Base-by-base conservation (phyloP, 2,329 filamentous ascomycete species). In the Myriangium duriaei region DNA sequence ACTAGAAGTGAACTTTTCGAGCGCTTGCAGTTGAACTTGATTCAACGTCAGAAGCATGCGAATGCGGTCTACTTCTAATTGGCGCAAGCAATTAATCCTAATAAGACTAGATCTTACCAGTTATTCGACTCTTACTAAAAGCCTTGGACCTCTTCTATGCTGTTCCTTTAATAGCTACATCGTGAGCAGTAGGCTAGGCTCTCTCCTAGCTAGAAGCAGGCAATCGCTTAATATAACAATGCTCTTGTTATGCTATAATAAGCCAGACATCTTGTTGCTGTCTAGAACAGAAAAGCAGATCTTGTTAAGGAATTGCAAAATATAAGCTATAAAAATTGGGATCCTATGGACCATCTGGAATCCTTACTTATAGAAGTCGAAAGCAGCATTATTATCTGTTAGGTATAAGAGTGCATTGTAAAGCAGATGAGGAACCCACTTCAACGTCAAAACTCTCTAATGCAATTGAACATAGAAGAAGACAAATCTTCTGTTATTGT, bases 401-500 rank as follows among this genome's bases (percentile, higher is more conserved):
- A 61, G 0, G 65, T 72, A 0, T 77, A 84, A 48, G 61, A 67
- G 2, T 50, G 68, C 2, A 73, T 84, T 34, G 72, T 76, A 0
- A 32, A 40, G 0, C 49, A 67, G 13, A 82, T 84, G 71, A 67
- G 63, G 2, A 34, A 47, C 0, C 49, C 49, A 2, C 38, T 40
- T 2, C 35, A 45, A 6, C 36, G 19, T 4, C 3, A 32, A 0
- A 60, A 58, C 28, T 42, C 48, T 1, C 67, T 76, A 0, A 68
- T 81, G 60, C 75, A 81, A 47, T 53, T 83, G 2, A 80, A 80
- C 44, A 83, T 82, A 76, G 79, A 78, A 0, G 70, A 79, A 48
- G 79, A 78, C 0, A 82, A 82, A 44, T 75, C 74, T 0, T 79
- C 77, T 0, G 71, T 82, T 1, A 81, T 86, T 34, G 64, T 79